Percentiles rank a stretch among this genome's conserved stretches.
These are phyloP conservation scores for Cerioporus squamosus DNA, from an alignment of 1,284 basidiomycete species.

Conservation along the genomic window DNA sequence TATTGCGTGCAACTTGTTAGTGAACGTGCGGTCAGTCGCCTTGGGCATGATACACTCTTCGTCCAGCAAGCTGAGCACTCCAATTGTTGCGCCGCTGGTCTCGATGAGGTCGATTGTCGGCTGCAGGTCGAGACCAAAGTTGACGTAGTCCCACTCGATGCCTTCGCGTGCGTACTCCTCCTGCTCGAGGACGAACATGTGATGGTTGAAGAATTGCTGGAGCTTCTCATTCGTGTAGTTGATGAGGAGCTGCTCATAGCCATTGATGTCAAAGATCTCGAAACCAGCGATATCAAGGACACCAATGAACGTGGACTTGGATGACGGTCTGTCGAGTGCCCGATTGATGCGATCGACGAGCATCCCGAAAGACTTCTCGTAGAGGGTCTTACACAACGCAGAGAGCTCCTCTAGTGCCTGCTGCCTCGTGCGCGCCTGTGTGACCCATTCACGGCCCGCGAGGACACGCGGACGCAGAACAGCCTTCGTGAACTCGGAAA, in stretches of 20 bases:
- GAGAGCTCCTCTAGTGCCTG: constrained; percentile 95
- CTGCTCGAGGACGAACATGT: constrained; percentile 99
- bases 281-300: constrained; percentile 99
- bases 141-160: constrained; percentile 99
- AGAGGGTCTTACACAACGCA: constrained; percentile 94
- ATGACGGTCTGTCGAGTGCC: constrained; percentile 90
- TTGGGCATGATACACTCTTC: constrained; percentile 99
- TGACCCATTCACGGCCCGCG: constrained; percentile 97
- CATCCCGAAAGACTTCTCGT: constrained; percentile 95
- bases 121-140: constrained; percentile 97
- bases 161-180: constrained; percentile 98
- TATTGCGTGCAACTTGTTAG: constrained; percentile 84
- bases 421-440: constrained; percentile 88
- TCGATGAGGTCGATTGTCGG: constrained; percentile 99
- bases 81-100: constrained; percentile 73
- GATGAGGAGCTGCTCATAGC: constrained; percentile 98
- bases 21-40: constrained; percentile 95
- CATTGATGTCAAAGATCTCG: constrained; percentile 92
- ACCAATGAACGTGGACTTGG: constrained; percentile 96
- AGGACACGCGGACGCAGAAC: constrained; percentile 89
- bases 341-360: constrained; percentile 96
- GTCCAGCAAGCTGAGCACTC: constrained; percentile 93
- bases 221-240: constrained; percentile 99
- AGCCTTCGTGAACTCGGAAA: constrained; percentile 88
- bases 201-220: constrained; percentile 98